Conservation (phyloP, 495 filamentous ascomycete genomes). For the Pseudomonodictys pantanalensis region DNA sequence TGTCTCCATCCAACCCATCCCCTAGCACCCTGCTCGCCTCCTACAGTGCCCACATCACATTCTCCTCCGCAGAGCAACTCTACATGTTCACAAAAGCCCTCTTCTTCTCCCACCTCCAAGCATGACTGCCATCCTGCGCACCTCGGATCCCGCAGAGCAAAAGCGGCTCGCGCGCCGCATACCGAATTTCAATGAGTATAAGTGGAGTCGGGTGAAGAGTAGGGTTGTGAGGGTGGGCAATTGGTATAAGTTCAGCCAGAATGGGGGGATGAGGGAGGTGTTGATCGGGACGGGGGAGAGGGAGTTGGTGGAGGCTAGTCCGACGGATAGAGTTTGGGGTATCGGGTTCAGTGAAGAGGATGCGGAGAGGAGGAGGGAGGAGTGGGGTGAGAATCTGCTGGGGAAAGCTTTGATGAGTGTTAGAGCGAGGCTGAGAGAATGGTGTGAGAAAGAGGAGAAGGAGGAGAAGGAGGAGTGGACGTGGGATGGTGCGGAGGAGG, state of each 20-base stretch:
- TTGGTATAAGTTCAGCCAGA: conserved; percentile 55
- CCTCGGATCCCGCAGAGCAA: conserved; percentile 40
- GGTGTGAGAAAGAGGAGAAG: conserved; percentile 14
- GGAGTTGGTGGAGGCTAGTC: conserved; percentile 57
- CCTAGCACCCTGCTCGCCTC: neutral
- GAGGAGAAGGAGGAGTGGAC: neutral
- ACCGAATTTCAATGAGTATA: conserved; percentile 47
- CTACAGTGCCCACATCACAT: neutral
- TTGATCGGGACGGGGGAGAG: conserved; percentile 57
- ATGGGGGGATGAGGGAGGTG: conserved; percentile 41
- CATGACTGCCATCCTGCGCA: conserved; percentile 35
- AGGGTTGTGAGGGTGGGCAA: conserved; percentile 59
- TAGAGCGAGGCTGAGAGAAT: conserved; percentile 42
- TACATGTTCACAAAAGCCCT: conserved; percentile 40
- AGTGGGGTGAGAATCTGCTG: conserved; percentile 66
- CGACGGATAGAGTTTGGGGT: conserved; percentile 64
- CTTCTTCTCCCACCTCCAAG: conserved; percentile 38
- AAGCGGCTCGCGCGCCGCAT: conserved; percentile 57
- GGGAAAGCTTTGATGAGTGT: conserved; percentile 57
- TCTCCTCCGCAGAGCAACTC: conserved; percentile 10
- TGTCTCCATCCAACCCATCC: neutral
- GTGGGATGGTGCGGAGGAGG: neutral
- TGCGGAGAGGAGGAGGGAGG: conserved; percentile 47
- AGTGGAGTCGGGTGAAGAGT: conserved; percentile 42
- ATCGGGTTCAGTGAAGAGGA: conserved; percentile 54